phyloP scores from a whole-genome alignment of 1,284 basidiomycete species.

The Rhodofomes roseus region DNA sequence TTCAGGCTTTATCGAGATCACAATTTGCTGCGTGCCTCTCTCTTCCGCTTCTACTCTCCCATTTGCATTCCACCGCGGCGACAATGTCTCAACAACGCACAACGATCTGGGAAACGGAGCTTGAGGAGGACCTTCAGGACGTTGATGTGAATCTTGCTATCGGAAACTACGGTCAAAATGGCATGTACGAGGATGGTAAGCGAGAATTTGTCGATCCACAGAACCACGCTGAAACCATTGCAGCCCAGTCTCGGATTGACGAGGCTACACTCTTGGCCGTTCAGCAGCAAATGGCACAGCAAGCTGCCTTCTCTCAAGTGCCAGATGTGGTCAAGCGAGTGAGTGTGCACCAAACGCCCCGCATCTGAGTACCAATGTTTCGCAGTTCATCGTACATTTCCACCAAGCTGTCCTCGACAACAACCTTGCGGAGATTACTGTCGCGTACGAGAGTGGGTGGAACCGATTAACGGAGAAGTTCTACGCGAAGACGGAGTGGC shows the following conservation, averaged over 20 bases:
- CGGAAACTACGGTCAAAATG: conserved; percentile 63
- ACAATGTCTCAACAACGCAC: conserved; percentile 60
- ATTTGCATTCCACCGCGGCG: no score
- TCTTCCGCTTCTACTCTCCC: no score
- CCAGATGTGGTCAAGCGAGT: conserved; percentile 81
- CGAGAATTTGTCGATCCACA: background rate
- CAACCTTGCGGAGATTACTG: conserved; percentile 84
- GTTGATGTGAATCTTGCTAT: conserved; percentile 70
- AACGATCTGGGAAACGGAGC: conserved; percentile 63
- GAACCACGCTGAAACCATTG: conserved; percentile 15
- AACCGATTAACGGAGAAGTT: conserved; percentile 95
- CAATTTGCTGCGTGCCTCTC: background rate
- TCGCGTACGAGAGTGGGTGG: conserved; percentile 95
- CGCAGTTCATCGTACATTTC: conserved; percentile 87
- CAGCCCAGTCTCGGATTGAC: conserved; percentile 55
- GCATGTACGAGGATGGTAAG: conserved; percentile 69
- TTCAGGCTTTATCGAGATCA: no score
- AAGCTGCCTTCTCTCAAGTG: conserved; percentile 72
- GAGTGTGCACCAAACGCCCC: conserved; percentile 26
- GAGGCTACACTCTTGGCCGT: conserved; percentile 63
- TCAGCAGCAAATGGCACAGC: conserved; percentile 79
- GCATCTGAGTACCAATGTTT: background rate
- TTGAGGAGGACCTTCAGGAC: conserved; percentile 72
- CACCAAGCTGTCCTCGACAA: conserved; percentile 86
- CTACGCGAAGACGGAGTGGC: conserved; percentile 95